Base-by-base conservation (phyloP, 805 yeast genomes). In the Wickerhamiella brachini region DNA sequence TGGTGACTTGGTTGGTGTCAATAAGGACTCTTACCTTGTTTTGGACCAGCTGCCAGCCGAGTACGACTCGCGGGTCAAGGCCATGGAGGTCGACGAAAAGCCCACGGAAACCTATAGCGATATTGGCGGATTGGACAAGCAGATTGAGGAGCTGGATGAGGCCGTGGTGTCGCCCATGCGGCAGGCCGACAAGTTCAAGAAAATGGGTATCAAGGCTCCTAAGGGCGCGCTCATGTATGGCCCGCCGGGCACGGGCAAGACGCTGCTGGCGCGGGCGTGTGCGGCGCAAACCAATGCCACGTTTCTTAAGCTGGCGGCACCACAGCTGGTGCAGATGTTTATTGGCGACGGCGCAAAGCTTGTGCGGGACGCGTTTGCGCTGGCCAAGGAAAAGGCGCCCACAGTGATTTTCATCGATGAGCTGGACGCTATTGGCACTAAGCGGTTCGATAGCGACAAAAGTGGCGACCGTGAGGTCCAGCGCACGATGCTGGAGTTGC, bases 171-270 rank as follows among this genome's bases (percentile, higher is more conserved):
- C 93, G 55, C 99, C 99, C 34, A 88, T 93, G 95, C 90, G 89
- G 68, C 96, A 93, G 67, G 95, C 95, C 22, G 98, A 93, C 51
- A 90, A 93, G 70, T 90, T 93, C 72, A 85, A 85, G 65, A 80
- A 80, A 53, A 74, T 93, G 69, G 99, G 99, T 51, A 89, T 93
- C 64, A 90, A 85, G 66, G 94, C 98, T 15, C 98, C 98, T 53
- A 93, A 93, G 68, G 98, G 98, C 67, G 97, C 96, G 3, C 74
- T 93, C 50, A 87, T 93, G 89, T 93, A 93, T 66, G 99, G 99
- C 38, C 97, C 99, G 8, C 99, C 99, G 50, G 99, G 99, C 67
- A 93, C 98, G 1, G 99, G 99, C 67, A 93, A 93, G 70, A 93
- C 98, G 1, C 73, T 93, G 54, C 75, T 93, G 58, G 99, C 99